Conservation (phyloP, 2,329 filamentous ascomycete genomes). For the Whalleya microplaca region DNA sequence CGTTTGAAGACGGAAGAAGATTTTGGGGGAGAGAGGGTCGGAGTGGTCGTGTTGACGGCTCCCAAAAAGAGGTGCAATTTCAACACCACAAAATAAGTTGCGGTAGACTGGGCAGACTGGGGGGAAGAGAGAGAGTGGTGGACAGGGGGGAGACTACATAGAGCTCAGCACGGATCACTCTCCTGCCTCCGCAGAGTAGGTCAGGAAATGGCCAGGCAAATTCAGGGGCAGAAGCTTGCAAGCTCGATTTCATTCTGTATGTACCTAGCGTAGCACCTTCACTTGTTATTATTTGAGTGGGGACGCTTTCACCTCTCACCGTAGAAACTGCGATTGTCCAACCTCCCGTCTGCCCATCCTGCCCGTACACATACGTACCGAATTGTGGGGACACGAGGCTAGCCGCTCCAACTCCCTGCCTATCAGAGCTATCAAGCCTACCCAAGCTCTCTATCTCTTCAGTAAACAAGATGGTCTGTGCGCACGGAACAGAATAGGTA, state of each 20-base stretch:
- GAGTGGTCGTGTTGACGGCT: slow-evolving; percentile 11
- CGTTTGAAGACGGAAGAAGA: slow-evolving; percentile 27
- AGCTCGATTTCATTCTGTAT: too few relatives aligned
- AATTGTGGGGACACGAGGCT: background rate
- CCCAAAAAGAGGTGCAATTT: slow-evolving; percentile 26
- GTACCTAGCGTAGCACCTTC: background rate
- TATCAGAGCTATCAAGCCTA: too few relatives aligned
- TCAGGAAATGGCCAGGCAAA: background rate
- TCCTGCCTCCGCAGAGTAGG: slow-evolving; percentile 15
- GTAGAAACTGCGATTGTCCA: background rate
- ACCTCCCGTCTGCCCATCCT: background rate
- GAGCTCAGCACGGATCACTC: slow-evolving; percentile 22
- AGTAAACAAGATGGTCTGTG: too few relatives aligned
- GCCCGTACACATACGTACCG: background rate
- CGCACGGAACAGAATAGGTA: too few relatives aligned
- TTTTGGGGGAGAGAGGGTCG: slow-evolving; percentile 15
- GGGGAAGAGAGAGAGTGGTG: slow-evolving; percentile 12
- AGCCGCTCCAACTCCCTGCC: too few relatives aligned
- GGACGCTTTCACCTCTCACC: background rate
- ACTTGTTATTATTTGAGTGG: background rate
- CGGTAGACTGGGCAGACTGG: slow-evolving; percentile 15
- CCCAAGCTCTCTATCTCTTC: too few relatives aligned
- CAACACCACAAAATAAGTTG: slow-evolving; percentile 25
- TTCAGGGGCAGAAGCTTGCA: background rate
- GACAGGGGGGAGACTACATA: slow-evolving; percentile 12